Evolutionary conservation across 169 alveolate genomes (phyloP).

Genomic region (Blepharisma undulans): DNA sequence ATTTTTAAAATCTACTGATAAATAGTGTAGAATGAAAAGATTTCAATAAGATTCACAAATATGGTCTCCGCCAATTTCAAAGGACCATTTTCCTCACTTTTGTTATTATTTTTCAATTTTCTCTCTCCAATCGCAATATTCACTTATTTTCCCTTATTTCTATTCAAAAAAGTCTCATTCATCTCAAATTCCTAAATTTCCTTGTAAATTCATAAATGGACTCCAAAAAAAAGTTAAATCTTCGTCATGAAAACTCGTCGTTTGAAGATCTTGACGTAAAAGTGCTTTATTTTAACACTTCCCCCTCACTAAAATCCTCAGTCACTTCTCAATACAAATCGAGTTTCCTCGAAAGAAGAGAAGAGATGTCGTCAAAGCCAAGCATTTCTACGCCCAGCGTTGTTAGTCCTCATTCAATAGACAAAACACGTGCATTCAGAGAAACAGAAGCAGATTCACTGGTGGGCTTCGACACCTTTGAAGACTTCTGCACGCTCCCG

Average conservation of each 20-base stretch:
- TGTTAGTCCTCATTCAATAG: not conserved
- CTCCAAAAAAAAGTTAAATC: not conserved
- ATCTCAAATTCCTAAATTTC: not conserved
- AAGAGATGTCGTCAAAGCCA: not conserved
- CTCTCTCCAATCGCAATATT: not conserved
- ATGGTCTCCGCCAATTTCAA: not conserved
- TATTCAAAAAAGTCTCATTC: too few species aligned
- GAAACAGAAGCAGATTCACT: not conserved
- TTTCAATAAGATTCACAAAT: not conserved
- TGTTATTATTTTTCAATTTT: too few species aligned
- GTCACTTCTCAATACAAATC: not conserved
- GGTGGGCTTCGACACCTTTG: not conserved
- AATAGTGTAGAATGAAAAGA: not conserved
- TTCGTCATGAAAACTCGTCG: not conserved
- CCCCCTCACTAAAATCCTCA: not conserved
- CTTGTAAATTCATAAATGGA: not conserved
- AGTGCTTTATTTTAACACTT: not conserved
- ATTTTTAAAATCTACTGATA: not conserved
- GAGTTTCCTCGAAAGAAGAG: not conserved
- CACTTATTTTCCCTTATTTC: too few species aligned
- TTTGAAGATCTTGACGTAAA: not conserved
- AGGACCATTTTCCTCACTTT: too few species aligned
- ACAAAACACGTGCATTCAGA: not conserved
- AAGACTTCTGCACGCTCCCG: not conserved
- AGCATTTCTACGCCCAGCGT: not conserved